Evolutionary conservation across 2,329 filamentous ascomycete genomes (phyloP), one percentile per base, ranked within the genome.

Genomic region (Ceratocystis colombiana): DNA sequence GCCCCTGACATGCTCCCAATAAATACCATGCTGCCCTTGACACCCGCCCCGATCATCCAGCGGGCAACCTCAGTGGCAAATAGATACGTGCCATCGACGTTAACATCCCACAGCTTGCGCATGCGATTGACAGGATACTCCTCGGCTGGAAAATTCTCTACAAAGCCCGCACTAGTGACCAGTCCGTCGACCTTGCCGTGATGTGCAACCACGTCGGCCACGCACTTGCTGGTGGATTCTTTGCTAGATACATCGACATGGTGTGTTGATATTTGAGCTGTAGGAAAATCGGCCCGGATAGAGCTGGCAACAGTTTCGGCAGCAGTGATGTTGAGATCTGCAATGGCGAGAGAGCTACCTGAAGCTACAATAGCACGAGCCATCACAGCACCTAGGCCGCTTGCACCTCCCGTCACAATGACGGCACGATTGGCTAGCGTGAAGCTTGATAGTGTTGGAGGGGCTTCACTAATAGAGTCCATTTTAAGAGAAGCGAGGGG

Each of bases 101-200:
- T 96, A 73, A 96, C 93, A 62, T 85, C 86, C 90, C 90, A 96
- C 17, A 97, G 85, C 80, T 96, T 95, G 76, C 92, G 86, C 76
- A 96, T 87, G 70, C 92, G 88, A 71, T 96, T 90, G 71, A 92
- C 85, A 0, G 92, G 92, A 77, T 97, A 97, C 71, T 87, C 86
- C 72, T 92, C 88, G 61, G 93, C 93, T 72, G 95, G 88, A 73
- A 91, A 95, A 79, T 96, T 96, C 79, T 96, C 93, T 15, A 90
- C 94, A 78, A 97, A 96, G 59, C 93, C 93, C 62, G 93, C 93
- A n/a, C 90, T 95, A 30, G 93, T 96, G 72, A 97, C 92, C 30
- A 97, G 83, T 76, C 90, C 87, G 77, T 96, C 91, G 71, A 96
- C 90, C 75, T 88, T 88, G 76, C 87, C 87, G 74, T 96, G 92